Percentiles rank a stretch among this genome's conserved stretches.
Conservation (phyloP, 2,329 filamentous ascomycete genomes). For the Keithomyces neogunnii region DNA sequence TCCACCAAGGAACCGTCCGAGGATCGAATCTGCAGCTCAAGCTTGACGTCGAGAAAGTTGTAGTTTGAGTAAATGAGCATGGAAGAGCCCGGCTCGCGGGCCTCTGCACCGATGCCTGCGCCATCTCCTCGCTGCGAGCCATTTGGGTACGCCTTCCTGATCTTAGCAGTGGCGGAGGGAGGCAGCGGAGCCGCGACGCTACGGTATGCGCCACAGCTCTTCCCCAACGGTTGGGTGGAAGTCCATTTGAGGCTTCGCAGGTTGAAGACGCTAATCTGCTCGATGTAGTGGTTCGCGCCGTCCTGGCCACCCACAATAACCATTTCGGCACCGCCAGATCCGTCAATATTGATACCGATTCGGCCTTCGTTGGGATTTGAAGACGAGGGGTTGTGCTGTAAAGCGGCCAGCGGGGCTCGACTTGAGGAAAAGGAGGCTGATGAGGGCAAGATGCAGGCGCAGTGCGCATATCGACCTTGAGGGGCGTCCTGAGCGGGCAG, state of each 20-base stretch:
- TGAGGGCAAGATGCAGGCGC: slow-evolving; percentile 84
- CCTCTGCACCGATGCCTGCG: slow-evolving; percentile 41
- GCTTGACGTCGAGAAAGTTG: slow-evolving; percentile 94
- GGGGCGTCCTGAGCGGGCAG: slow-evolving; percentile 74
- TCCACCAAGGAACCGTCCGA: slow-evolving; percentile 79
- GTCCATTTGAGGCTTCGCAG: slow-evolving; percentile 93
- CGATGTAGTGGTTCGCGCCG: slow-evolving; percentile 96
- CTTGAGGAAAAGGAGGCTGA: slow-evolving; percentile 79
- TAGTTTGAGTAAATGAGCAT: slow-evolving; percentile 99
- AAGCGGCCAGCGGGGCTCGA: slow-evolving; percentile 73
- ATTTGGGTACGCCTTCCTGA: slow-evolving; percentile 51
- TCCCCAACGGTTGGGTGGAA: slow-evolving; percentile 74
- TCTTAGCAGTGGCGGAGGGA: slow-evolving; percentile 53
- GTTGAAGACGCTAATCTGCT: slow-evolving; percentile 98
- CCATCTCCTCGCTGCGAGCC: slow-evolving; percentile 33
- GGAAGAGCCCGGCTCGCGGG: slow-evolving; percentile 50
- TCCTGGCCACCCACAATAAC: slow-evolving; percentile 94
- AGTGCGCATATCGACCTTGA: slow-evolving; percentile 93
- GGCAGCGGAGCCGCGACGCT: slow-evolving; percentile 85
- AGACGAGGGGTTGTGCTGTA: slow-evolving; percentile 81
- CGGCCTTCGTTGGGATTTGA: slow-evolving; percentile 80
- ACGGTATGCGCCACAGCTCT: slow-evolving; percentile 92
- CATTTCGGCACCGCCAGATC: slow-evolving; percentile 91
- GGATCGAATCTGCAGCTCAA: slow-evolving; percentile 83
- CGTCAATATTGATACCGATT: slow-evolving; percentile 83